Base-by-base conservation (phyloP, 2,329 filamentous ascomycete genomes). In the Neofusicoccum cordaticola region DNA sequence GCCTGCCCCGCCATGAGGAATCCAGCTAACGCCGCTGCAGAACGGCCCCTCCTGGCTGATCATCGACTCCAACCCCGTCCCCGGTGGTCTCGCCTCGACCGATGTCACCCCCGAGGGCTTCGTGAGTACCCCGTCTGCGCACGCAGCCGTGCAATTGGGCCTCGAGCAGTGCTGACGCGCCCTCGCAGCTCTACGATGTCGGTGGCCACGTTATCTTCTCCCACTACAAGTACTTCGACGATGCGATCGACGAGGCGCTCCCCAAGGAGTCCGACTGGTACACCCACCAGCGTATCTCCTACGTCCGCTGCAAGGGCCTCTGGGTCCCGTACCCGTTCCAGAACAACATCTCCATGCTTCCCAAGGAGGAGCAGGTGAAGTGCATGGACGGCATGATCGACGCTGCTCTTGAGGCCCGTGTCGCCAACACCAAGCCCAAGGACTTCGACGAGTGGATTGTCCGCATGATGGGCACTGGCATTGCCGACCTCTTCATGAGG, bases 181-280 rank as follows among this genome's bases (percentile, higher is more conserved):
- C 5, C 52, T 62, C 56, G 52, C 67, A 76, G 94, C 88, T 99
- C 74, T 99, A 97, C 86, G 95, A 99, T 82, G 95, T 99, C 73
- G 93, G 93, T 78, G 93, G 93, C 73, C 93, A 97, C 82, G 93
- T 97, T 82, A 97, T 97, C 83, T 97, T 97, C 87, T 97, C 93
- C 73, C 93, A 97, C 87, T 99, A 99, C 90, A 97, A 97, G 84
- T 99, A 99, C 88, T 99, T 99, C 79, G 95, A 99, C 83, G 95
- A 99, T 85, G 96, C 92, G 84, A 90, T 99, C 77, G 87, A 98
- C 79, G 95, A 99, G 85, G 95, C 95, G 62, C 89, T 99, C 47
- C 95, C 95, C 74, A 92, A 92, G 76, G 88, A 93, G 66, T 90
- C 92, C 66, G 95, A 99, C 83, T 99, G 95, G 95, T 98, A 90